Evolutionary conservation across 78 protist genomes (phyloP).

Genomic region (Pelomyxa schiedti): DNA sequence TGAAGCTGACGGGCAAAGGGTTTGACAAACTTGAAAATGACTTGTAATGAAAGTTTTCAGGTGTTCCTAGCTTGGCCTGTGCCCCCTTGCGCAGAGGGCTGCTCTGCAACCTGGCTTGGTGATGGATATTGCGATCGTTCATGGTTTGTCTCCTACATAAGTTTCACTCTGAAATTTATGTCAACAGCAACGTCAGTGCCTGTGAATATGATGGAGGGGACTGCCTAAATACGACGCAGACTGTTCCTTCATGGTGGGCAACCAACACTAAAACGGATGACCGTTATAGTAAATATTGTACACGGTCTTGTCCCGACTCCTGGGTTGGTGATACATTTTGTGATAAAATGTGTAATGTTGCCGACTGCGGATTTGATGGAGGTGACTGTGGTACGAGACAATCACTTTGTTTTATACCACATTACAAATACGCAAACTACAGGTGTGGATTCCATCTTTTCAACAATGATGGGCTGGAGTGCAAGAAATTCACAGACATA

Average conservation of each 20-base stretch:
- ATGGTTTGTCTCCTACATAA: no score
- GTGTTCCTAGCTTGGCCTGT: constrained; percentile 82
- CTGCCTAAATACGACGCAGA: constrained; percentile 45
- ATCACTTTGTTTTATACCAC: no score
- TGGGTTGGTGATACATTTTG: constrained; percentile 92
- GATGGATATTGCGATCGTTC: constrained; percentile 85
- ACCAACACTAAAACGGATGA: no score
- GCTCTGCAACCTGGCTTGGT: constrained; percentile 79
- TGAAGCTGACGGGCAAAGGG: constrained; percentile 16
- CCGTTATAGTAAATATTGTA: constrained; percentile 34
- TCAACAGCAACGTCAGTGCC: constrained; percentile 59
- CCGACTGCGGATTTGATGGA: constrained; percentile 75
- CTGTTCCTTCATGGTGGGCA: constrained; percentile 15
- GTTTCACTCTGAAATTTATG: no score
- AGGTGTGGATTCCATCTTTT: no score
- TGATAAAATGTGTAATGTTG: constrained; percentile 69
- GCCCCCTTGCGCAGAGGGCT: constrained; percentile 83
- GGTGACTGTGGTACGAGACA: constrained; percentile 91
- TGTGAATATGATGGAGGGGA: constrained; percentile 84
- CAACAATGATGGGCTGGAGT: constrained; percentile 1
- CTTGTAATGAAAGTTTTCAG: no score
- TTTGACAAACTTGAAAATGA: no score
- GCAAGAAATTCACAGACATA: not conserved
- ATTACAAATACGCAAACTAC: no score
- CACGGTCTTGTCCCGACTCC: constrained; percentile 72